Percentiles rank a stretch among this genome's conserved stretches.
phyloP scores from a whole-genome alignment of 805 yeast species.

The Hanseniaspora occidentalis region DNA sequence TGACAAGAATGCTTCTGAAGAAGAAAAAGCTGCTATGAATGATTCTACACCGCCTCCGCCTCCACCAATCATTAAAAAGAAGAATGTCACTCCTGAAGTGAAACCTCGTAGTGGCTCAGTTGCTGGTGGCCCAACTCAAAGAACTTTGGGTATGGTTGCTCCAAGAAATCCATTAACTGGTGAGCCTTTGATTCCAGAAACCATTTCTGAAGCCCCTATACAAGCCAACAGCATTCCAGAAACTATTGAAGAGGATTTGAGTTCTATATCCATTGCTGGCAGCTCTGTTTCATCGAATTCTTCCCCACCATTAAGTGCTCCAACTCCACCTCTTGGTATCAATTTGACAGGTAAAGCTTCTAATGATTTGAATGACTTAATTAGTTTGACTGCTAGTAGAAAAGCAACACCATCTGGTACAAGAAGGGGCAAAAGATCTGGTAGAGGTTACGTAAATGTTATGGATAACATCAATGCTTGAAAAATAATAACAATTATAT shows the following conservation, averaged over 20 bases:
- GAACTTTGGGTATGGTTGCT: slow-evolving; percentile 23
- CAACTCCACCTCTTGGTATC: slow-evolving; percentile 11
- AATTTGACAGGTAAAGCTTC: slow-evolving; percentile 23
- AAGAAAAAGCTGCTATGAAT: slow-evolving; percentile 42
- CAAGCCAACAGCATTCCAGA: slow-evolving; percentile 6
- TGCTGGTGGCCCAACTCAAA: slow-evolving; percentile 18
- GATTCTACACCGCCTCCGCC: slow-evolving; percentile 51
- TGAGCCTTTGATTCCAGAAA: slow-evolving; percentile 13
- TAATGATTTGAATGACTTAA: slow-evolving; percentile 36
- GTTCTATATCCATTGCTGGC: slow-evolving; percentile 4
- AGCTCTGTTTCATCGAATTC: background rate
- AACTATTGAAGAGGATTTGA: slow-evolving; percentile 2
- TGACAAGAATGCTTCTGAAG: slow-evolving; percentile 52
- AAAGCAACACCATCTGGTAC: slow-evolving; percentile 14
- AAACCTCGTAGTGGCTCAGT: slow-evolving; percentile 29
- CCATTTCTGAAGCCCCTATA: slow-evolving; percentile 3
- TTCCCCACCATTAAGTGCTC: slow-evolving; percentile 11
- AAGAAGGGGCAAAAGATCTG: slow-evolving; percentile 31
- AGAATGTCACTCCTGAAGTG: slow-evolving; percentile 20
- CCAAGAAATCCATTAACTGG: slow-evolving; percentile 25
- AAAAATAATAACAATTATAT: no score
- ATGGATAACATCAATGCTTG: slow-evolving; percentile 27
- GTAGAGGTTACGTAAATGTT: slow-evolving; percentile 58
- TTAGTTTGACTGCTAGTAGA: slow-evolving; percentile 24
- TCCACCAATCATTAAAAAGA: slow-evolving; percentile 30